Percentiles rank a stretch among this genome's conserved stretches.
Conservation (phyloP, 352 stramenopile species). For the Phytophthora litchii region DNA sequence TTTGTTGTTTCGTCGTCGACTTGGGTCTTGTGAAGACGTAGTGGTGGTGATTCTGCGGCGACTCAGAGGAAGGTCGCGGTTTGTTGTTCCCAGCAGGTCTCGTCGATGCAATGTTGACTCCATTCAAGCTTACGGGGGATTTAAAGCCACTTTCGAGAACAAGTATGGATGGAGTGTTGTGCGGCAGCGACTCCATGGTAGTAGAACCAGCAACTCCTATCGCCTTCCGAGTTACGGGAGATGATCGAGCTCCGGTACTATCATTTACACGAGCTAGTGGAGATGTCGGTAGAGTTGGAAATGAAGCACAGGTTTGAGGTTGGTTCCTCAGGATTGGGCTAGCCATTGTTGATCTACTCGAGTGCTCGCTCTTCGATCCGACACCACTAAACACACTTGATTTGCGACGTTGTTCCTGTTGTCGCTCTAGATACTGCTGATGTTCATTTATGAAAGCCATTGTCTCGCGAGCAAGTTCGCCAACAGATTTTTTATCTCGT, state of each 20-base stretch:
- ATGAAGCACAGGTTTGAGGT: constrained; percentile 9
- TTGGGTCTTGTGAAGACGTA: constrained; percentile 65
- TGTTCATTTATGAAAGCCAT: constrained; percentile 57
- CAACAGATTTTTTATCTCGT: constrained; percentile 55
- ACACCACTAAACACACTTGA: constrained; percentile 1
- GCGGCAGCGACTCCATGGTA: background rate
- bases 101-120: constrained; percentile 43
- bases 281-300: constrained; percentile 26
- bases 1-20: constrained; percentile 24
- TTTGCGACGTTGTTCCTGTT: constrained; percentile 15
- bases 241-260: background rate
- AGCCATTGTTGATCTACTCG: background rate
- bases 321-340: constrained; percentile 14
- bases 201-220: background rate
- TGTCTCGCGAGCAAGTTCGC: constrained; percentile 67
- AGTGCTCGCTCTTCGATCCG: constrained; percentile 3
- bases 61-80: constrained; percentile 5
- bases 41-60: constrained; percentile 16
- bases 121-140: constrained; percentile 29
- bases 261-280: constrained; percentile 12
- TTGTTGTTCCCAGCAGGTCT: constrained; percentile 36
- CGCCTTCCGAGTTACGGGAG: background rate
- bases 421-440: constrained; percentile 27
- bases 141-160: constrained; percentile 20
- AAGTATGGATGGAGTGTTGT: constrained; percentile 11